These are phyloP conservation scores for Neurospora sp. DNA, from an alignment of 495 filamentous ascomycete species.

Conservation along the genomic window DNA sequence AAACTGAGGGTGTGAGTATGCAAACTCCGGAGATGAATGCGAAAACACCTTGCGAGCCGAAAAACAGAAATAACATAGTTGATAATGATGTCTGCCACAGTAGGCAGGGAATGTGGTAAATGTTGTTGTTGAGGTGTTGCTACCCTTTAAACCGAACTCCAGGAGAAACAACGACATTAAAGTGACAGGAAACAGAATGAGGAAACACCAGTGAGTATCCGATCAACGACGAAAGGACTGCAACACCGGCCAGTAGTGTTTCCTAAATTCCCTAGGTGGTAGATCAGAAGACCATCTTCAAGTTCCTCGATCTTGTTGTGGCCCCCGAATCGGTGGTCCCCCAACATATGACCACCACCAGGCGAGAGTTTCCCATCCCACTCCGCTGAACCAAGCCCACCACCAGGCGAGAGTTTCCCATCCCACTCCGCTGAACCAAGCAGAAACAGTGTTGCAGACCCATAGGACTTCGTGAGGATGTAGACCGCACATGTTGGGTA, in stretches of 20 bases:
- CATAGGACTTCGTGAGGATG: not conserved
- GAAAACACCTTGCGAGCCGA: too few relatives aligned
- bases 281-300: not conserved
- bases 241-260: not conserved
- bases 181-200: not conserved
- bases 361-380: not conserved
- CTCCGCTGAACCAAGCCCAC: not conserved
- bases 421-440: not conserved
- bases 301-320: not conserved
- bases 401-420: not conserved
- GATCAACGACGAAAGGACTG: not conserved
- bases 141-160: not conserved
- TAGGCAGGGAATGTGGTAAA: not conserved
- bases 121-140: not conserved
- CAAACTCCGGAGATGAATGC: too few relatives aligned
- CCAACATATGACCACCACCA: not conserved
- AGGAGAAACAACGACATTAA: not conserved
- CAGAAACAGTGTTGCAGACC: not conserved
- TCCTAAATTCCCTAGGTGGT: not conserved
- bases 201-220: not conserved
- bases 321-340: not conserved
- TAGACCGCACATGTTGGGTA: not conserved
- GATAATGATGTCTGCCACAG: not conserved
- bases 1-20: too few relatives aligned
- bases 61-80: not conserved